Conservation (phyloP, 352 stramenopile genomes). For the Phytophthora podocarpi region DNA sequence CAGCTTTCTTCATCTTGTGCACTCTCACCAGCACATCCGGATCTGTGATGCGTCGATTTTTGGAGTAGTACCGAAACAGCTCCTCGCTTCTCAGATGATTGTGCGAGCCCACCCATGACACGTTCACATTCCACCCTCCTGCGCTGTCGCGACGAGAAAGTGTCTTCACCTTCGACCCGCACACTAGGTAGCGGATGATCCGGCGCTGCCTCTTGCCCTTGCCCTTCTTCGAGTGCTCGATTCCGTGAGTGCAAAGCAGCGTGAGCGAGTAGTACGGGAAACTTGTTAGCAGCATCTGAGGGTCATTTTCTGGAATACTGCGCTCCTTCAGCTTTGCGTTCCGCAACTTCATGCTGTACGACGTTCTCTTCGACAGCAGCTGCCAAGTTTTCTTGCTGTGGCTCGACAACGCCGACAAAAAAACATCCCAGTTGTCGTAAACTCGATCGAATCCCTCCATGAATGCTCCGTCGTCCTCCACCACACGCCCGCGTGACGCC, state of each 20-base stretch:
- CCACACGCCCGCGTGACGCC: neutral
- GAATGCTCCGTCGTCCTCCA: neutral
- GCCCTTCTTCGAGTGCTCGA: constrained; percentile 4
- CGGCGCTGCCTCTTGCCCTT: constrained; percentile 1
- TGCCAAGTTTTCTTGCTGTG: neutral
- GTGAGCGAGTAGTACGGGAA: constrained; percentile 13
- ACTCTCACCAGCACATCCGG: neutral
- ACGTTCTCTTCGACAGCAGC: neutral
- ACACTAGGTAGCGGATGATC: constrained; percentile 1
- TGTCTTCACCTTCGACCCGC: neutral
- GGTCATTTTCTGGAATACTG: neutral
- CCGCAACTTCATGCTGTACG: neutral
- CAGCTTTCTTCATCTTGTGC: neutral
- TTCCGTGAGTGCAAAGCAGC: constrained; percentile 7
- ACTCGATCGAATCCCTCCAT: neutral
- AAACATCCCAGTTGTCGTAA: neutral
- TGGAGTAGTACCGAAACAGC: neutral
- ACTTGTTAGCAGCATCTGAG: neutral
- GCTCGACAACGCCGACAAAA: neutral
- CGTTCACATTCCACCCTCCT: neutral
- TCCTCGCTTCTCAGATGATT: neutral
- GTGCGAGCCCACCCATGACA: neutral
- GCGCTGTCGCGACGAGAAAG: neutral
- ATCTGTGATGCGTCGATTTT: constrained; percentile 12
- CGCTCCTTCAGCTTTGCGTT: constrained; percentile 1